phyloP scores from a whole-genome alignment of 2,329 filamentous ascomycete genomes.

The Fonsecaea pedrosoi region DNA sequence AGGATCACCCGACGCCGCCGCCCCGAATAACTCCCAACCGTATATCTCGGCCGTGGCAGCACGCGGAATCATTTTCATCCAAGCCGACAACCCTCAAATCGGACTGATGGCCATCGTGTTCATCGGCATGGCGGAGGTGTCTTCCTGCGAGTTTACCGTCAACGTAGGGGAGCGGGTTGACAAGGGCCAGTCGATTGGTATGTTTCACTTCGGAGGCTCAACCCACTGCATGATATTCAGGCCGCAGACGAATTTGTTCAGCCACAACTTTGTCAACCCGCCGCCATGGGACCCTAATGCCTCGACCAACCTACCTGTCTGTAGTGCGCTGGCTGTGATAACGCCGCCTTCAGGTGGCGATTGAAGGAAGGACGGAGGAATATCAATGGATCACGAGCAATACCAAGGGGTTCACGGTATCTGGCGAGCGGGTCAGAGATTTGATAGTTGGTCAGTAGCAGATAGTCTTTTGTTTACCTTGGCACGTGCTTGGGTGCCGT shows the following conservation, averaged over 20 bases:
- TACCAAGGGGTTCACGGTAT: neutral
- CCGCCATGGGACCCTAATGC: slow-evolving; percentile 6
- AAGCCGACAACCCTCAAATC: slow-evolving; percentile 70
- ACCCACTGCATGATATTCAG: slow-evolving; percentile 72
- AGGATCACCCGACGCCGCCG: slow-evolving; percentile 40
- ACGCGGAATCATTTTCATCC: slow-evolving; percentile 71
- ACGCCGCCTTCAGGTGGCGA: neutral
- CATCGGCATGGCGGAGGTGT: slow-evolving; percentile 79
- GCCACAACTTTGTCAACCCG: neutral
- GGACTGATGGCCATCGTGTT: slow-evolving; percentile 73
- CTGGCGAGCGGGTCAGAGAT: too few species aligned
- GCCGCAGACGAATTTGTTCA: slow-evolving; percentile 7
- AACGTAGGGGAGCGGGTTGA: slow-evolving; percentile 67
- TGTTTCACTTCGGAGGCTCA: slow-evolving; percentile 80
- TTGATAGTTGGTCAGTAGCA: neutral
- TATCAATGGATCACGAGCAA: neutral
- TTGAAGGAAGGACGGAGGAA: neutral
- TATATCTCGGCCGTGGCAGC: slow-evolving; percentile 73
- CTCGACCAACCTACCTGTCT: slow-evolving; percentile 1
- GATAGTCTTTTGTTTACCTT: neutral
- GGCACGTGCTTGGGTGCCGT: too few species aligned
- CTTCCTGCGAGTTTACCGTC: slow-evolving; percentile 73
- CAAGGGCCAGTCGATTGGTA: slow-evolving; percentile 75
- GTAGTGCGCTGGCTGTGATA: neutral
- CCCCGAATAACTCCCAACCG: slow-evolving; percentile 60